Percentiles rank a stretch among this genome's conserved stretches.
These are phyloP conservation scores for Fusarium bulbicola DNA, from an alignment of 2,329 filamentous ascomycete species.

Conservation along the genomic window DNA sequence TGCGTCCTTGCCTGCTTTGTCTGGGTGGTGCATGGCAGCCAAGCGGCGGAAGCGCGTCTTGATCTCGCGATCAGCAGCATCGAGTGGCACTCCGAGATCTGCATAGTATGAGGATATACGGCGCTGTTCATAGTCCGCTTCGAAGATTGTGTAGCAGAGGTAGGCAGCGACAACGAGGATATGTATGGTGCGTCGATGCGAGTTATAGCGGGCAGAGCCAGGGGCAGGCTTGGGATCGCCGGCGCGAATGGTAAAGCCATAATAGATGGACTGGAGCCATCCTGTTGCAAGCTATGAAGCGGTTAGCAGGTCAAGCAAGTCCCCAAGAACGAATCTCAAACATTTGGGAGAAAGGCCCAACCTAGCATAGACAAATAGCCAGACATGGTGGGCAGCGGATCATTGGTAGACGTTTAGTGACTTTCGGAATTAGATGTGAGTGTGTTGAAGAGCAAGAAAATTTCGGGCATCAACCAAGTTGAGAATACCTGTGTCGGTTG, in stretches of 20 bases:
- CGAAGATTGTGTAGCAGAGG: slow-evolving; percentile 91
- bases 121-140: slow-evolving; percentile 84
- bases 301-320: slow-evolving; percentile 27
- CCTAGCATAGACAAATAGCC: slow-evolving; percentile 62
- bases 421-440: not conserved
- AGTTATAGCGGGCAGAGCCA: slow-evolving; percentile 72
- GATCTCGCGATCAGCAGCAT: slow-evolving; percentile 77
- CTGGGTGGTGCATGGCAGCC: slow-evolving; percentile 78
- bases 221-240: slow-evolving; percentile 82
- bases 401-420: slow-evolving; percentile 27
- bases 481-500: not conserved
- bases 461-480: not conserved
- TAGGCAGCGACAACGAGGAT: slow-evolving; percentile 84
- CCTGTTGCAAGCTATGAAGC: slow-evolving; percentile 74
- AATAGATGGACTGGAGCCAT: slow-evolving; percentile 83
- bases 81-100: slow-evolving; percentile 74
- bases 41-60: slow-evolving; percentile 87
- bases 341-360: slow-evolving; percentile 66
- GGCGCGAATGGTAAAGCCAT: slow-evolving; percentile 87
- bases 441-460: not conserved
- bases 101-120: slow-evolving; percentile 80
- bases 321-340: slow-evolving; percentile 43
- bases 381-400: slow-evolving; percentile 54
- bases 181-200: slow-evolving; percentile 84
- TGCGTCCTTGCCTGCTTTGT: slow-evolving; percentile 69